Conservation (phyloP, 139 green algal genomes). For the Coelastrella sp. region DNA sequence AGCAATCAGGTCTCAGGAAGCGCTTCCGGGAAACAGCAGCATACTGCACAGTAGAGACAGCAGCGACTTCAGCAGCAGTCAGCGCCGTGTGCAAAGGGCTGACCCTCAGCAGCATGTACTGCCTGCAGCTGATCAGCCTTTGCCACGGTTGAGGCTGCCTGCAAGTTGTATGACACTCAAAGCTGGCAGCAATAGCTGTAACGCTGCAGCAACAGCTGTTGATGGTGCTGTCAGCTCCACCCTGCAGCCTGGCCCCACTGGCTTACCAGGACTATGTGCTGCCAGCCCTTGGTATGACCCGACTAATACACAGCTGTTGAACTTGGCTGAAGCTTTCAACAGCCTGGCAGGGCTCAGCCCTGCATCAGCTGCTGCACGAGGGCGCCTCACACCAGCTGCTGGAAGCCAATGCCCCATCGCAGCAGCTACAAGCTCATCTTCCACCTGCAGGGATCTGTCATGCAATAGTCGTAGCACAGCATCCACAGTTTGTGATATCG, state of each 20-base stretch:
- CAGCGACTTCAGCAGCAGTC: slow-evolving; percentile 1
- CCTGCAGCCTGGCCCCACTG: background rate
- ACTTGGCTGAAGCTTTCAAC: slow-evolving; percentile 10
- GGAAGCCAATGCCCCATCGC: no score
- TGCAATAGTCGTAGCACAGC: no score
- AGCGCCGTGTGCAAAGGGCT: no score
- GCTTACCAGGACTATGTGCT: background rate
- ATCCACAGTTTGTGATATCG: no score
- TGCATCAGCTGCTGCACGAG: background rate
- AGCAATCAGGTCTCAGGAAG: background rate
- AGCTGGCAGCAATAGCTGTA: background rate
- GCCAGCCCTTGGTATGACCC: slow-evolving; percentile 25
- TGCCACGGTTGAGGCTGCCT: no score
- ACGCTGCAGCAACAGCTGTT: background rate
- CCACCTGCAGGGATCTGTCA: no score
- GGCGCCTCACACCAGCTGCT: no score
- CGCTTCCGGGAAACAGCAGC: slow-evolving; percentile 10
- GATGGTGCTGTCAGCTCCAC: background rate
- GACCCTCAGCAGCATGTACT: no score
- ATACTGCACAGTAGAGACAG: background rate
- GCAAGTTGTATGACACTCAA: no score
- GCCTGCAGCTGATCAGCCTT: no score
- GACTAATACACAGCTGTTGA: slow-evolving; percentile 6
- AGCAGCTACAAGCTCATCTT: no score
- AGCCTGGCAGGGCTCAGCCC: slow-evolving; percentile 7